Conservation (phyloP, 2,329 filamentous ascomycete species). For the Botryotinia narcissicola region DNA sequence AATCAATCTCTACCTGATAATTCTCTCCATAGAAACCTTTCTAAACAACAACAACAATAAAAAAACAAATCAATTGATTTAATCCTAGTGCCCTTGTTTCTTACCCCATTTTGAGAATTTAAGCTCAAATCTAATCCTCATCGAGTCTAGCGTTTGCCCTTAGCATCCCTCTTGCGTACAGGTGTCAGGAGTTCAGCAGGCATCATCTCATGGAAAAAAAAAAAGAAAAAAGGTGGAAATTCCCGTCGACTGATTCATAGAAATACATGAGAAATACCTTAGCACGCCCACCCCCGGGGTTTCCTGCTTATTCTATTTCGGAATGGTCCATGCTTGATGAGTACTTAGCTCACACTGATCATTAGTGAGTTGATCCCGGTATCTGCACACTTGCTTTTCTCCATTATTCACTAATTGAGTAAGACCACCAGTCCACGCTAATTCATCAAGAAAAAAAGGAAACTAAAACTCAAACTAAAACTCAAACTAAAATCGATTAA, state of each 20-base stretch:
- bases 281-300: background rate
- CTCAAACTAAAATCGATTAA: background rate
- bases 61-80: background rate
- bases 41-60: background rate
- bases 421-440: background rate
- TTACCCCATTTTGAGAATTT: conserved; percentile 2
- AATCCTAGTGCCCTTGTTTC: background rate
- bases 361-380: background rate
- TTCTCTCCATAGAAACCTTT: background rate
- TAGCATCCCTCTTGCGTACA: background rate
- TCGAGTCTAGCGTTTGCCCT: background rate
- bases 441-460: background rate
- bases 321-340: background rate
- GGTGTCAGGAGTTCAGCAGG: background rate
- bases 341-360: background rate
- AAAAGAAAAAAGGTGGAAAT: background rate
- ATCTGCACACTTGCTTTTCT: conserved; percentile 17
- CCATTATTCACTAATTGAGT: conserved; percentile 17
- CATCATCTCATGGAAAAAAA: background rate
- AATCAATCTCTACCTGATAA: no score
- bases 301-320: background rate
- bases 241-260: background rate
- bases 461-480: background rate
- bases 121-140: conserved; percentile 2
- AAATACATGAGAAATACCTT: no score